Percentiles rank a stretch among this genome's conserved stretches.
phyloP scores from a whole-genome alignment of 2,329 filamentous ascomycete species.

The Penicillium digitatum region DNA sequence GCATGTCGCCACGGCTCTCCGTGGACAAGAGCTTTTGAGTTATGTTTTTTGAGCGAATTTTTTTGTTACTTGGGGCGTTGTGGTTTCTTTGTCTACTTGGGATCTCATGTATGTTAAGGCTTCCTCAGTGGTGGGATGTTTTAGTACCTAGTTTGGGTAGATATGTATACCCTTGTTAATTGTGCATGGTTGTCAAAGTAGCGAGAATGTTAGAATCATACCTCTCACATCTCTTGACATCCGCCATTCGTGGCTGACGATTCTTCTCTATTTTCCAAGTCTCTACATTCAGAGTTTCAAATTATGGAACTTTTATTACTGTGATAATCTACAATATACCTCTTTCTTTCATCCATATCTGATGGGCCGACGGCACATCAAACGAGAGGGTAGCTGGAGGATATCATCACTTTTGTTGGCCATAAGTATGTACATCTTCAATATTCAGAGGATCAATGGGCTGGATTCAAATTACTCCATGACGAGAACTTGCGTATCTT shows the following conservation, averaged over 20 bases:
- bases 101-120: conserved; percentile 2
- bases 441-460: too few relatives aligned
- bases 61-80: conserved; percentile 8
- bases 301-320: too few relatives aligned
- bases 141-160: conserved; percentile 2
- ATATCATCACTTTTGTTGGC: too few relatives aligned
- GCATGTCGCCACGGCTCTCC: conserved; percentile 46
- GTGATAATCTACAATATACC: too few relatives aligned
- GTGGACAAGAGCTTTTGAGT: conserved; percentile 42
- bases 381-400: too few relatives aligned
- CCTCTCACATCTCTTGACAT: not conserved
- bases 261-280: too few relatives aligned
- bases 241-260: not conserved
- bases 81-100: not conserved
- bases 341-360: too few relatives aligned
- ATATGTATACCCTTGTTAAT: conserved; percentile 5
- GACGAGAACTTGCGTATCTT: too few relatives aligned
- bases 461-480: too few relatives aligned
- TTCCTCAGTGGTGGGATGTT: conserved; percentile 8
- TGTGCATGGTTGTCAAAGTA: not conserved
- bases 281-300: too few relatives aligned
- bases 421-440: too few relatives aligned
- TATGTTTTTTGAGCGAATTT: conserved; percentile 35
- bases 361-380: too few relatives aligned
- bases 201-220: not conserved